Conservation (phyloP, 2,329 filamentous ascomycete species). For the Zymoseptoria pseudotritici region DNA sequence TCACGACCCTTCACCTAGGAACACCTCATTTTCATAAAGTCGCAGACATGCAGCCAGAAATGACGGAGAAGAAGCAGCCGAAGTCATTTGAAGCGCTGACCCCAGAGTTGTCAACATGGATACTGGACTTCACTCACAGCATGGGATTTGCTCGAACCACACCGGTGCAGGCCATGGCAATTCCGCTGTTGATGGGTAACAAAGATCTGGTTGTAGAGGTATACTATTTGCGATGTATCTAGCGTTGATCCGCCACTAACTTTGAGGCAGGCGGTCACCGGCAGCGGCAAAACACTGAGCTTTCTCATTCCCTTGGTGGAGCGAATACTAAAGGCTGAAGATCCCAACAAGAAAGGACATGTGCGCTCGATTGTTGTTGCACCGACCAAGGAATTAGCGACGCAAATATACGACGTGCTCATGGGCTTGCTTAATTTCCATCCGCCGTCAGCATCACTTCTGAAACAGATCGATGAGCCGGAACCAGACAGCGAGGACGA, state of each 20-base stretch:
- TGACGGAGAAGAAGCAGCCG: conserved; percentile 29
- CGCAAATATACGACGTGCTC: conserved; percentile 80
- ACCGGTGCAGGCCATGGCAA: conserved; percentile 86
- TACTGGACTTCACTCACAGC: conserved; percentile 70
- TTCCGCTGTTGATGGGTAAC: conserved; percentile 80
- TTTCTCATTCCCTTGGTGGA: conserved; percentile 81
- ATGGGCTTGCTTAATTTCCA: conserved; percentile 75
- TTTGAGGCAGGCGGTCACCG: conserved; percentile 62
- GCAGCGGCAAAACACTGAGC: conserved; percentile 81
- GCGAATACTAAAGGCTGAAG: conserved; percentile 69
- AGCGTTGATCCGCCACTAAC: neutral
- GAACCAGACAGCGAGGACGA: conserved; percentile 35
- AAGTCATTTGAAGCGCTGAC: conserved; percentile 62
- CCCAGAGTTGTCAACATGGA: conserved; percentile 70
- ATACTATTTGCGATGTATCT: conserved; percentile 4
- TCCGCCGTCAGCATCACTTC: conserved; percentile 61
- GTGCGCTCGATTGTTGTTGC: conserved; percentile 87
- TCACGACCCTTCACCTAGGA: conserved; percentile 13
- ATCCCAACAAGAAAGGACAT: conserved; percentile 81
- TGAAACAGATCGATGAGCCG: conserved; percentile 44
- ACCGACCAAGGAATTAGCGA: conserved; percentile 83
- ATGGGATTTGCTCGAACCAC: conserved; percentile 87
- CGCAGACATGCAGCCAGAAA: neutral
- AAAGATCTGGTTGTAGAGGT: conserved; percentile 89
- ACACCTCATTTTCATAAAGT: conserved; percentile 2